phyloP scores from a whole-genome alignment of 2,329 filamentous ascomycete species.

The Rutstroemia sp. region DNA sequence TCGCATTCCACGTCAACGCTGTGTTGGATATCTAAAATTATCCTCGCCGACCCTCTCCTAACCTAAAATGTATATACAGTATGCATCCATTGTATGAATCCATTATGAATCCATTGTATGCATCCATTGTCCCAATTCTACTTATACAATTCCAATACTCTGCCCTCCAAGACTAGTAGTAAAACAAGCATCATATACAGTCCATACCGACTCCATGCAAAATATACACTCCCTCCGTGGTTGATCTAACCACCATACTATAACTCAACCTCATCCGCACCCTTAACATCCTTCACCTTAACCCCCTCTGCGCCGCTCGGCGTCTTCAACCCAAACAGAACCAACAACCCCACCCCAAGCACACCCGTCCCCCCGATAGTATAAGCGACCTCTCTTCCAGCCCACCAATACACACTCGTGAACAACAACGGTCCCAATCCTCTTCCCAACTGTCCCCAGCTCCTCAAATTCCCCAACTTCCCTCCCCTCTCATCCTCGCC shows the following conservation, averaged over 20 bases:
- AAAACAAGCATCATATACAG: no score
- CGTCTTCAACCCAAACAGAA: conserved; percentile 60
- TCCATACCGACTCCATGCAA: no score
- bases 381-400: conserved; percentile 81
- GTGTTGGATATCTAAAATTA: no score
- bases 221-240: background rate
- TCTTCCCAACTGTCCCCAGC: conserved; percentile 78
- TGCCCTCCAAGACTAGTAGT: no score
- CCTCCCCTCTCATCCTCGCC: conserved; percentile 71
- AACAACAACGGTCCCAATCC: conserved; percentile 84
- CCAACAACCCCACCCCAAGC: conserved; percentile 61
- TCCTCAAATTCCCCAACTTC: conserved; percentile 76
- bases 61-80: no score
- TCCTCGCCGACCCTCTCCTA: no score
- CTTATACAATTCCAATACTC: no score
- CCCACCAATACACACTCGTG: conserved; percentile 98
- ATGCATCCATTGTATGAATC: no score
- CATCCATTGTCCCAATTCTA: no score
- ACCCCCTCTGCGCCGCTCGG: conserved; percentile 22
- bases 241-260: background rate
- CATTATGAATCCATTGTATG: no score
- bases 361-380: conserved; percentile 74
- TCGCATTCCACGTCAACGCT: no score
- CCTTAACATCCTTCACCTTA: conserved; percentile 21
- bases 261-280: conserved; percentile 3